A percentile compares a stretch with the other conserved stretches of the same genome.
phyloP scores from a whole-genome alignment of 192 early-diverging fungal species.

The Podila clonocystis region DNA sequence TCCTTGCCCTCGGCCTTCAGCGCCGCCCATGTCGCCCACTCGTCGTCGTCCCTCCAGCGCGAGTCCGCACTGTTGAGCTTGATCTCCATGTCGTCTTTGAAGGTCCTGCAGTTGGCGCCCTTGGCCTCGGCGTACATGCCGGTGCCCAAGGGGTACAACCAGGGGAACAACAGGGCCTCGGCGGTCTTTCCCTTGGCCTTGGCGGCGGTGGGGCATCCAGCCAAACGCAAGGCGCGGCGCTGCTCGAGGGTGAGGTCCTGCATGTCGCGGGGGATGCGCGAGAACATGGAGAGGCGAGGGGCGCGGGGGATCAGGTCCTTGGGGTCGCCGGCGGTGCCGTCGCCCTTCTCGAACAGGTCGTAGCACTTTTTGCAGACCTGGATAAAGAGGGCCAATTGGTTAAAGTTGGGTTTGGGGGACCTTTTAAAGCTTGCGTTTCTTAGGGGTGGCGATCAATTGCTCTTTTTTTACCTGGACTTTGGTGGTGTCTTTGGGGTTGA shows the following conservation, averaged over 20 bases:
- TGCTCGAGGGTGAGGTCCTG: conserved; percentile 27
- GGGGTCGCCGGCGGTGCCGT: conserved; percentile 27
- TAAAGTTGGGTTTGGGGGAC: neutral
- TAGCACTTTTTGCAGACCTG: conserved; percentile 40
- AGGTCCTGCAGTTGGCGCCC: conserved; percentile 33
- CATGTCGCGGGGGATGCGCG: conserved; percentile 35
- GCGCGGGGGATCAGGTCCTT: conserved; percentile 40
- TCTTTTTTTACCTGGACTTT: conserved; percentile 31
- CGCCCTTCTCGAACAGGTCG: conserved; percentile 34
- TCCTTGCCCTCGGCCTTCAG: conserved; percentile 46
- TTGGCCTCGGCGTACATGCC: conserved; percentile 46
- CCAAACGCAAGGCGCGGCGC: conserved; percentile 23
- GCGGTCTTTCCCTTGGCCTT: conserved; percentile 46
- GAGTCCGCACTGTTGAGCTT: conserved; percentile 46
- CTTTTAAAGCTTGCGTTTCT: neutral
- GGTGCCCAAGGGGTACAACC: conserved; percentile 30
- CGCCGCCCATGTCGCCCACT: conserved; percentile 38
- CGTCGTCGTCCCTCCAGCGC: conserved; percentile 45
- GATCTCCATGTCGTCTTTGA: conserved; percentile 46
- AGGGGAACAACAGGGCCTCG: conserved; percentile 38
- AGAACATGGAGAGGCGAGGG: conserved; percentile 43
- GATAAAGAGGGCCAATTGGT: neutral
- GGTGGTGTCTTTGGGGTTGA: conserved; percentile 39
- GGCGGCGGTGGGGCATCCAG: conserved; percentile 34
- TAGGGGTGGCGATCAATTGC: neutral